Evolutionary conservation across 2,329 filamentous ascomycete species (phyloP).

Genomic region (Akanthomyces uredinophilus): DNA sequence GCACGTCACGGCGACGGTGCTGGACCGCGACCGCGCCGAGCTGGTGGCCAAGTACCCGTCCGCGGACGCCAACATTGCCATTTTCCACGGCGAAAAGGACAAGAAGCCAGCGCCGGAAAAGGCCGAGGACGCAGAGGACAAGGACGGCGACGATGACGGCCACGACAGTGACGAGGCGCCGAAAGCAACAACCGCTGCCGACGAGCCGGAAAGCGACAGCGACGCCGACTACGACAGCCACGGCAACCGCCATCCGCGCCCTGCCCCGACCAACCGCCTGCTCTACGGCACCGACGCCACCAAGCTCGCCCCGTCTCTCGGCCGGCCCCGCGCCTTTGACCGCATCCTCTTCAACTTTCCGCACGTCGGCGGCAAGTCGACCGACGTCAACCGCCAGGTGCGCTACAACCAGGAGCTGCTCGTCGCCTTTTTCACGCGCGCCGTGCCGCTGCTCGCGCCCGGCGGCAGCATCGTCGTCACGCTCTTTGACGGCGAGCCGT

Average conservation of each 20-base stretch:
- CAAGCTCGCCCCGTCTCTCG: slow-evolving; percentile 47
- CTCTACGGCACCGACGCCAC: slow-evolving; percentile 64
- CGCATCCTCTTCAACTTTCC: slow-evolving; percentile 94
- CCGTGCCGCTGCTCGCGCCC: slow-evolving; percentile 43
- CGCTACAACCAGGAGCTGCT: slow-evolving; percentile 81
- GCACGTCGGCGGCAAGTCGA: slow-evolving; percentile 86
- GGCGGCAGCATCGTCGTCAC: slow-evolving; percentile 70
- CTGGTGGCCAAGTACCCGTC: slow-evolving; percentile 72
- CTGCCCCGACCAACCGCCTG: slow-evolving; percentile 33
- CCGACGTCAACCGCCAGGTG: slow-evolving; percentile 91
- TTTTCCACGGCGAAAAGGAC: slow-evolving; percentile 32
- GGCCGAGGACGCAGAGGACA: neutral
- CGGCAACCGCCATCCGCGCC: slow-evolving; percentile 19
- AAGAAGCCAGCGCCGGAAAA: slow-evolving; percentile 29
- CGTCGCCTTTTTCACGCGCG: slow-evolving; percentile 60
- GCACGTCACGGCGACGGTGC: slow-evolving; percentile 64
- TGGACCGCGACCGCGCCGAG: slow-evolving; percentile 52
- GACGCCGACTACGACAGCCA: slow-evolving; percentile 17
- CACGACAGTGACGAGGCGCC: neutral
- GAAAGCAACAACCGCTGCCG: slow-evolving; percentile 17
- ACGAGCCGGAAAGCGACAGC: slow-evolving; percentile 16
- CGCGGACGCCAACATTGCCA: slow-evolving; percentile 52
- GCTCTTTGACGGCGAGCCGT: slow-evolving; percentile 89
- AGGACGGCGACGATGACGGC: slow-evolving; percentile 6
- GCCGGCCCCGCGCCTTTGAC: slow-evolving; percentile 51